Conservation (phyloP, 805 yeast species). For the Kluyveromyces dobzhanskii region DNA sequence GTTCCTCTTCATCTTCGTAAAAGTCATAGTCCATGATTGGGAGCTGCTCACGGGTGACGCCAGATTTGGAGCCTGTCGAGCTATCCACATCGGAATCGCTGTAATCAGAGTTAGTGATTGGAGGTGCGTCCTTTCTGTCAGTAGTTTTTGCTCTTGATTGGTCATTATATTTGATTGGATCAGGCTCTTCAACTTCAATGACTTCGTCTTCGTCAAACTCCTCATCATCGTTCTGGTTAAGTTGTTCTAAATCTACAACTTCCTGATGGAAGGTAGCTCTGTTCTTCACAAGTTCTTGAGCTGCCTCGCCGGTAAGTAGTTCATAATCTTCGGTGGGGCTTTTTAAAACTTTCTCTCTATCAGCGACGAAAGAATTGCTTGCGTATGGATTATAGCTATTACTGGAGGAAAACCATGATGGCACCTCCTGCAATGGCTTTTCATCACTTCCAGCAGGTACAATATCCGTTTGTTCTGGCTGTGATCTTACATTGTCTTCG, state of each 20-base stretch:
- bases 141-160: not conserved
- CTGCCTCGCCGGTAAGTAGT: constrained; percentile 15
- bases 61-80: not conserved
- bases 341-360: constrained; percentile 15
- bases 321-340: constrained; percentile 15
- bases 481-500: constrained; percentile 5
- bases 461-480: not conserved
- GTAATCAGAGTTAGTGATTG: not conserved
- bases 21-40: constrained; percentile 50
- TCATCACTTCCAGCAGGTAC: constrained; percentile 1
- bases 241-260: constrained; percentile 6
- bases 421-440: constrained; percentile 17
- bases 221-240: constrained; percentile 18
- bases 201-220: constrained; percentile 21
- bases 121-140: not conserved
- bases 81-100: not conserved
- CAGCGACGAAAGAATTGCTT: constrained; percentile 13
- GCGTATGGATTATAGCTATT: constrained; percentile 14
- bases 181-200: constrained; percentile 23
- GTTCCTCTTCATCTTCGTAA: constrained; percentile 71
- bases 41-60: constrained; percentile 5
- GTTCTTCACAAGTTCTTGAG: constrained; percentile 10
- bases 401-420: constrained; percentile 25
- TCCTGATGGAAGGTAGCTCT: constrained; percentile 5
- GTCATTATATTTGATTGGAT: not conserved